Conservation (phyloP, 257 asterid genomes). For the Cordia subcordata region DNA sequence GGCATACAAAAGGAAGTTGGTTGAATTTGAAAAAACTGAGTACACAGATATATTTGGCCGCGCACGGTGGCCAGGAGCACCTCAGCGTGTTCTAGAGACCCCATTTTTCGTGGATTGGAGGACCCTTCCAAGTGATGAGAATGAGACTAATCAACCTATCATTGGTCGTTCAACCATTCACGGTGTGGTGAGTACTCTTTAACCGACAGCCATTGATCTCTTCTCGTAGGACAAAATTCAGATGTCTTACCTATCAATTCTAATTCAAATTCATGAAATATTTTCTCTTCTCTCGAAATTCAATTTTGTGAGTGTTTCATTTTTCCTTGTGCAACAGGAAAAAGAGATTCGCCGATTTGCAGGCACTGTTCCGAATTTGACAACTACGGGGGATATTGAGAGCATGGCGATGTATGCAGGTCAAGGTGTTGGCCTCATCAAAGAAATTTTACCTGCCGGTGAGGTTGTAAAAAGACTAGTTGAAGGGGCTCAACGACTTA, state of each 20-base stretch:
- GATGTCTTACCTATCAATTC: background rate
- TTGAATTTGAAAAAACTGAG: conserved; percentile 60
- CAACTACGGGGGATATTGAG: conserved; percentile 65
- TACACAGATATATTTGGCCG: conserved; percentile 82
- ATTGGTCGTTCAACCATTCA: conserved; percentile 73
- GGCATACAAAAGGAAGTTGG: conserved; percentile 59
- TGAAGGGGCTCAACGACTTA: conserved; percentile 58
- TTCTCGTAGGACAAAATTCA: background rate
- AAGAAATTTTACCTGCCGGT: conserved; percentile 63
- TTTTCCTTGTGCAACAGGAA: conserved; percentile 38
- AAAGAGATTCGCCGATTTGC: conserved; percentile 67
- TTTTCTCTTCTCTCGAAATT: background rate
- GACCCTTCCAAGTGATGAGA: conserved; percentile 53
- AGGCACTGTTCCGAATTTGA: conserved; percentile 68
- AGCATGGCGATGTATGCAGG: conserved; percentile 92
- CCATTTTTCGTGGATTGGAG: conserved; percentile 69
- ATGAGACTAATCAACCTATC: conserved; percentile 63
- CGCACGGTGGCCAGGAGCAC: conserved; percentile 92
- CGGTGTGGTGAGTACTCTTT: conserved; percentile 41
- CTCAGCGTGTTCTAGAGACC: conserved; percentile 74
- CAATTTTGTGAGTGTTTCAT: background rate
- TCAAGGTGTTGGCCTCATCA: conserved; percentile 54
- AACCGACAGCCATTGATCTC: background rate
- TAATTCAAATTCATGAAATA: background rate
- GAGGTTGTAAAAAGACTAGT: conserved; percentile 58